Evolutionary conservation across 2,329 filamentous ascomycete species (phyloP), one percentile per base, ranked within the genome.

Genomic region (Fusarium tuaranense): DNA sequence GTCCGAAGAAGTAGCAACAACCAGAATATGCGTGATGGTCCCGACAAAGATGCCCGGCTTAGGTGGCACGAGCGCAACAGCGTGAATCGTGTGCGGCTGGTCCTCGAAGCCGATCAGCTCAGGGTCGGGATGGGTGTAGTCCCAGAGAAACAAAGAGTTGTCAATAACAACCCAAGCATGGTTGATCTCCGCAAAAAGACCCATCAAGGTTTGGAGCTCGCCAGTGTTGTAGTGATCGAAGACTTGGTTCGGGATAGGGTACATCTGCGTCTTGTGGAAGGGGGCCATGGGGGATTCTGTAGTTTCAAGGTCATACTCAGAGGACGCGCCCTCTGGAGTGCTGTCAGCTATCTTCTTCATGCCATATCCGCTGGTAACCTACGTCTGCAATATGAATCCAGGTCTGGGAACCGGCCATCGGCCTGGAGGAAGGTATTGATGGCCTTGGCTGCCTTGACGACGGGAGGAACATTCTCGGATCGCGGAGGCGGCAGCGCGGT

Each of bases 111-210:
- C 96, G 75, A 98, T 93, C 48, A 98, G 88, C 81, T 98, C 94
- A 7, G 96, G 95, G 76, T 96, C 94, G n/a, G 94, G 92, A 81
- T 95, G 90, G 8, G 95, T 98, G 82, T 98, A 99, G 84, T 99
- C 96, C 97, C 97, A 99, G 18, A 99, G 88, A 81, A 98, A 99
- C 53, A 99, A 88, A 72, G 94, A 94, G 84, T 97, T 98, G 85
- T 99, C 97, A 81, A 99, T 97, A 27, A 94, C 91, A 65, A 98
- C 94, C 94, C 95, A 99, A 34, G 96, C 97, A 83, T 98, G 95
- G 79, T 96, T 95, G 79, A 99, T 89, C 83, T 97, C 94, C 20
- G 97, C 94, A 83, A 99, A 98, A 38, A 99, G 87, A 12, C 97
- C 97, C 93, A 99, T 97, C 79, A 91, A 90, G n/a, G 95, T 98